Conservation (phyloP, 495 filamentous ascomycete species). For the Pseudevernia furfuracea region DNA sequence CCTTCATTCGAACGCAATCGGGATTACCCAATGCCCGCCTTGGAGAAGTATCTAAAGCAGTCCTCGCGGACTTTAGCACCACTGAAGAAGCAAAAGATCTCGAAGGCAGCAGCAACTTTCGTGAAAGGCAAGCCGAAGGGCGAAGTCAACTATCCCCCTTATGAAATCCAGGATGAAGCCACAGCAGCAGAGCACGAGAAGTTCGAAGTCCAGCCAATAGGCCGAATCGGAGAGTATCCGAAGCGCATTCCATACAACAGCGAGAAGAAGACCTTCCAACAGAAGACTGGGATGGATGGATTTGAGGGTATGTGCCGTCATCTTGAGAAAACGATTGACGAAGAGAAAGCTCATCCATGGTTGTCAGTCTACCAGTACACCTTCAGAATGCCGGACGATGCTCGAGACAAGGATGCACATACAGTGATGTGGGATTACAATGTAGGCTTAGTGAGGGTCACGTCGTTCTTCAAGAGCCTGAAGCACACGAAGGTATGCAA, state of each 20-base stretch:
- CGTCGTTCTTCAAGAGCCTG: constrained; percentile 87
- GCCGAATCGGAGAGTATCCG: constrained; percentile 58
- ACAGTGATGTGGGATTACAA: constrained; percentile 96
- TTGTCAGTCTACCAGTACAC: constrained; percentile 77
- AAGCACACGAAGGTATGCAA: constrained; percentile 69
- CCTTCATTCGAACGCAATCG: constrained; percentile 26
- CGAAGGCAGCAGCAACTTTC: constrained; percentile 55
- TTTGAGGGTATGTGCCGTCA: constrained; percentile 64
- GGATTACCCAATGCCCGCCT: constrained; percentile 26
- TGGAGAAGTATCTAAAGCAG: constrained; percentile 22
- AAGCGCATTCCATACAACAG: constrained; percentile 89
- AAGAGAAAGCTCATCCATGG: constrained; percentile 1
- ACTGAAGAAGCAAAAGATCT: constrained; percentile 42
- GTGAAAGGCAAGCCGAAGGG: constrained; percentile 52
- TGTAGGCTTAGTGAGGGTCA: constrained; percentile 88
- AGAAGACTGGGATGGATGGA: constrained; percentile 75
- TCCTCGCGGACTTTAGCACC: constrained; percentile 24
- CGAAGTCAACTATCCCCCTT: constrained; percentile 58
- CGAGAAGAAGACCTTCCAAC: constrained; percentile 78
- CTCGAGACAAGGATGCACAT: constrained; percentile 46
- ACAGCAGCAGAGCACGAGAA: constrained; percentile 47
- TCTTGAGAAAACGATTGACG: neutral
- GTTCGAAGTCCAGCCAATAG: constrained; percentile 60
- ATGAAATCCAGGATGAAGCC: constrained; percentile 50
- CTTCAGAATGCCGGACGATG: constrained; percentile 66